Evolutionary conservation across 2,329 filamentous ascomycete genomes (phyloP).

Genomic region (Fusarium floridanum): DNA sequence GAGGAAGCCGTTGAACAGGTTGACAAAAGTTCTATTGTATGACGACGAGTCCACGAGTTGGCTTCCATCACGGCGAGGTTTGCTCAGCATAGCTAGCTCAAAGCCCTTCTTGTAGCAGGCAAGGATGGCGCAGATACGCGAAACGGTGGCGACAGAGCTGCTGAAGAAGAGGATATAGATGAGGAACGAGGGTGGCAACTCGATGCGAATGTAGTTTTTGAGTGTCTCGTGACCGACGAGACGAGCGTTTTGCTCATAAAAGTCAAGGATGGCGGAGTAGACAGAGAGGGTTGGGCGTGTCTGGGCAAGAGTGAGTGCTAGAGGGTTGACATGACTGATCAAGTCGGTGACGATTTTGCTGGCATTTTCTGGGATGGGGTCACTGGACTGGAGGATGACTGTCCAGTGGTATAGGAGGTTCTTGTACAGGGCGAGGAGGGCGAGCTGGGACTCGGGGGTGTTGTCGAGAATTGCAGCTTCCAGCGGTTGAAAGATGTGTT

Average conservation of each 20-base stretch:
- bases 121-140: constrained; percentile 77
- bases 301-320: constrained; percentile 73
- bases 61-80: constrained; percentile 45
- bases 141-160: constrained; percentile 71
- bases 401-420: constrained; percentile 73
- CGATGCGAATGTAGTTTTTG: constrained; percentile 71
- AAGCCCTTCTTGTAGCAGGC: constrained; percentile 81
- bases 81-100: constrained; percentile 70
- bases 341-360: constrained; percentile 57
- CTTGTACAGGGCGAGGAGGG: constrained; percentile 76
- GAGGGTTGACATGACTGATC: constrained; percentile 63
- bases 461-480: constrained; percentile 66
- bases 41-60: constrained; percentile 52
- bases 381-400: constrained; percentile 57
- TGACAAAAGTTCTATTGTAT: constrained; percentile 72
- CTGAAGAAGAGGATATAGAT: constrained; percentile 80
- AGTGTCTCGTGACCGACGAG: constrained; percentile 66
- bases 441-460: constrained; percentile 64
- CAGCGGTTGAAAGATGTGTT: constrained; percentile 62
- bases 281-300: constrained; percentile 58
- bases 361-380: constrained; percentile 52
- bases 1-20: constrained; percentile 83
- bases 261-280: constrained; percentile 73
- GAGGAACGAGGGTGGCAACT: constrained; percentile 75
- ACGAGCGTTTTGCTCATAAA: constrained; percentile 73